Conservation (phyloP, 2,329 filamentous ascomycete species). For the Lomentospora prolificans region DNA sequence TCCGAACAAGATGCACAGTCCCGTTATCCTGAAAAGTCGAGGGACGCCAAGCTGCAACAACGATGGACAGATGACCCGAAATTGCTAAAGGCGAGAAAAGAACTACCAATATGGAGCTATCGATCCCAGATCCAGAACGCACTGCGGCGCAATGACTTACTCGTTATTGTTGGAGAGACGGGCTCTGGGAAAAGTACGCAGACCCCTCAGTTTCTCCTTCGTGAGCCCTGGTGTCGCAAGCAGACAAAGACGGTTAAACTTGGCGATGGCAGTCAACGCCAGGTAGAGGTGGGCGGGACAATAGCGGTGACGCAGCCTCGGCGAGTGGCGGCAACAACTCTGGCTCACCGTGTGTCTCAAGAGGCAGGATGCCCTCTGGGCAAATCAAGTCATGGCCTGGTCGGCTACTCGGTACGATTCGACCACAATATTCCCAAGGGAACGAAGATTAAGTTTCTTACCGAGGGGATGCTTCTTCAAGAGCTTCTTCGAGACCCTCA, state of each 20-base stretch:
- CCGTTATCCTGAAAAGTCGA: background rate
- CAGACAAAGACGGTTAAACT: constrained; percentile 29
- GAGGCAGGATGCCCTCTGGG: constrained; percentile 53
- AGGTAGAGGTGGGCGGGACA: constrained; percentile 57
- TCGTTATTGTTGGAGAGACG: constrained; percentile 86
- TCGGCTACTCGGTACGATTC: constrained; percentile 93
- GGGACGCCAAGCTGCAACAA: too few species aligned
- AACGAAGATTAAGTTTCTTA: constrained; percentile 87
- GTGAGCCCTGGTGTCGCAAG: constrained; percentile 67
- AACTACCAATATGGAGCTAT: constrained; percentile 72
- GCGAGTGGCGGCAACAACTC: constrained; percentile 83
- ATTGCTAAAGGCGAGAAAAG: constrained; percentile 43
- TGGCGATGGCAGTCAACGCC: constrained; percentile 15
- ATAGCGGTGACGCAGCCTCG: constrained; percentile 96
- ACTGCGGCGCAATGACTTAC: constrained; percentile 55
- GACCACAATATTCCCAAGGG: constrained; percentile 75
- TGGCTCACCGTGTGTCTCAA: constrained; percentile 78
- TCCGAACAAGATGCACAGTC: too few species aligned
- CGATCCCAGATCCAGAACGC: constrained; percentile 57
- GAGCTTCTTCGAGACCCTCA: constrained; percentile 81
- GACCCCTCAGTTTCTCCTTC: constrained; percentile 78
- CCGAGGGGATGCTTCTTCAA: constrained; percentile 91
- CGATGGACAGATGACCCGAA: constrained; percentile 5
- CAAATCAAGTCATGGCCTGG: constrained; percentile 36
- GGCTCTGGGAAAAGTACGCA: constrained; percentile 97